Evolutionary conservation across 78 protist genomes (phyloP).

Genomic region (Dictyostelium citrinum): DNA sequence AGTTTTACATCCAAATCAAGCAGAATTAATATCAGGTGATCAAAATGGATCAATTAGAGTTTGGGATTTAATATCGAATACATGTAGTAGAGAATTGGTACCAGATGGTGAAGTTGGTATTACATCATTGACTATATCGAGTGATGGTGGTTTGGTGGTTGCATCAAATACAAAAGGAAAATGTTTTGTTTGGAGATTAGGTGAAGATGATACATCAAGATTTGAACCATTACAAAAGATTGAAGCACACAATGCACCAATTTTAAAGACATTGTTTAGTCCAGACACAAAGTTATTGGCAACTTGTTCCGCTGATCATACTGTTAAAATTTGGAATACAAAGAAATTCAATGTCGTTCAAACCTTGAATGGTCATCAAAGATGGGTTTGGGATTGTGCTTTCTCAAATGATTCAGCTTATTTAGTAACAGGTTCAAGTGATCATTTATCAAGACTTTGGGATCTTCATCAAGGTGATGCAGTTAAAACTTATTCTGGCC

Average conservation of each 20-base stretch:
- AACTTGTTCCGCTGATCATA: constrained; percentile 94
- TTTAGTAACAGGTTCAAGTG: constrained; percentile 94
- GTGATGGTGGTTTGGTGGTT: constrained; percentile 80
- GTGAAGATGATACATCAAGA: constrained; percentile 77
- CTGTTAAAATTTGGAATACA: constrained; percentile 86
- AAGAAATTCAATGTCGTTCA: constrained; percentile 62
- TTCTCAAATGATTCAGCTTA: constrained; percentile 95
- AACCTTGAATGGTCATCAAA: constrained; percentile 89
- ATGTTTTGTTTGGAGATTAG: constrained; percentile 85
- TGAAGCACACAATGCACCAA: constrained; percentile 87
- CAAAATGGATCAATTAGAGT: constrained; percentile 91
- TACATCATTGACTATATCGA: constrained; percentile 80
- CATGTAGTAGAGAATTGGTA: constrained; percentile 85
- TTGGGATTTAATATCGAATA: constrained; percentile 91
- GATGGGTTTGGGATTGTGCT: constrained; percentile 99
- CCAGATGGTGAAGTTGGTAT: constrained; percentile 90
- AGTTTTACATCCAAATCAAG: constrained; percentile 94
- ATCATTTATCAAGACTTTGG: constrained; percentile 93
- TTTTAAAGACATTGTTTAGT: constrained; percentile 80
- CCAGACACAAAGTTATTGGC: constrained; percentile 93
- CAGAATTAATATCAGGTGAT: constrained; percentile 92
- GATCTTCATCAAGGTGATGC: constrained; percentile 90
- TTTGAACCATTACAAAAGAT: constrained; percentile 67
- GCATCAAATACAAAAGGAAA: constrained; percentile 93
- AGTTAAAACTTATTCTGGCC: constrained; percentile 90